Evolutionary conservation across 352 stramenopile species (phyloP).

Genomic region (Globisporangium uncinulatum): DNA sequence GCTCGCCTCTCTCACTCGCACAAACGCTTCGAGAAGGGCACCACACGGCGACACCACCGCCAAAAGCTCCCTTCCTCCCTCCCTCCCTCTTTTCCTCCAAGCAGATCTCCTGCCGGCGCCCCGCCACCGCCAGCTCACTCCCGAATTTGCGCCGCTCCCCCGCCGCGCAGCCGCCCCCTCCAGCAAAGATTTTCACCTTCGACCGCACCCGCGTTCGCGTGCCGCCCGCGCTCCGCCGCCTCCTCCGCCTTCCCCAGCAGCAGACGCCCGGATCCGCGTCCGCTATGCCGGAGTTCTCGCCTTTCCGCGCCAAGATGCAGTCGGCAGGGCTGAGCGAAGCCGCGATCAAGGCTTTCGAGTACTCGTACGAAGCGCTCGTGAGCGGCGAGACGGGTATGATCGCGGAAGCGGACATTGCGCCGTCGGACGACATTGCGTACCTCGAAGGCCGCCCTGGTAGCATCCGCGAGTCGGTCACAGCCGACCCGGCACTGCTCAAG

Average conservation of each 20-base stretch:
- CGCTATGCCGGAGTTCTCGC: slow-evolving; percentile 57
- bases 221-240: slow-evolving; percentile 7
- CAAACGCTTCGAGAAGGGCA: too few relatives aligned
- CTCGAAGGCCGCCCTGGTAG: slow-evolving; percentile 69
- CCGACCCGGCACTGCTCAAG: slow-evolving; percentile 67
- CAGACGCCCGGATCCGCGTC: slow-evolving; percentile 1
- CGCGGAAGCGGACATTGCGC: slow-evolving; percentile 90
- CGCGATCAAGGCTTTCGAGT: slow-evolving; percentile 97
- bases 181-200: slow-evolving; percentile 1
- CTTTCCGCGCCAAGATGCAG: slow-evolving; percentile 95
- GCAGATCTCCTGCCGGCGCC: background rate
- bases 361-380: slow-evolving; percentile 94
- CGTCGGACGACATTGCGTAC: slow-evolving; percentile 75
- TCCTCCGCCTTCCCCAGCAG: slow-evolving; percentile 2
- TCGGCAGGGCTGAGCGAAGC: slow-evolving; percentile 91
- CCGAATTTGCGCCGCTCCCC: slow-evolving; percentile 9
- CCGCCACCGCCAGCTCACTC: slow-evolving; percentile 8
- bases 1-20: too few relatives aligned
- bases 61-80: too few relatives aligned
- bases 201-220: background rate
- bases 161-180: background rate
- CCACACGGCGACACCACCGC: too few relatives aligned
- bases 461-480: slow-evolving; percentile 72
- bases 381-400: slow-evolving; percentile 96
- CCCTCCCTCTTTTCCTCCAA: background rate